phyloP scores from a whole-genome alignment of 2,329 filamentous ascomycete species.

The Myriosclerotinia curreyana region DNA sequence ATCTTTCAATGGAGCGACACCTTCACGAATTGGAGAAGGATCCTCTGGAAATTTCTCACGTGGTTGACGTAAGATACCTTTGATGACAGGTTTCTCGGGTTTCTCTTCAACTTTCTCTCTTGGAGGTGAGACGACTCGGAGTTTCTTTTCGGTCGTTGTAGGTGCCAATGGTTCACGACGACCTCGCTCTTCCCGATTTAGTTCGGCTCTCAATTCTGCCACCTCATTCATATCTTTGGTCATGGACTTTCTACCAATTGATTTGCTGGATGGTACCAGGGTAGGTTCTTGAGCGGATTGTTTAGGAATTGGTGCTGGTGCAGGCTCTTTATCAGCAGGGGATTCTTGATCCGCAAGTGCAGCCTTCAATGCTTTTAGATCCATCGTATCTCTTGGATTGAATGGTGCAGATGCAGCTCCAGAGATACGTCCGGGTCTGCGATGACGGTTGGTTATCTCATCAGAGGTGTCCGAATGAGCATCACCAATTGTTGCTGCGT shows the following conservation, averaged over 20 bases:
- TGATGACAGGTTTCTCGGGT: slow-evolving; percentile 51
- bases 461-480: slow-evolving; percentile 34
- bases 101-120: slow-evolving; percentile 62
- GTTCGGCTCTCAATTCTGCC: slow-evolving; percentile 31
- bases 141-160: slow-evolving; percentile 27
- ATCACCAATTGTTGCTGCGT: slow-evolving; percentile 26
- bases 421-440: slow-evolving; percentile 28
- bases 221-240: slow-evolving; percentile 32
- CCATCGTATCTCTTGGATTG: slow-evolving; percentile 40
- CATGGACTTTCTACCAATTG: slow-evolving; percentile 27
- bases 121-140: slow-evolving; percentile 69
- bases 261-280: slow-evolving; percentile 20
- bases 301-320: slow-evolving; percentile 12
- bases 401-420: slow-evolving; percentile 32
- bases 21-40: slow-evolving; percentile 76
- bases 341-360: slow-evolving; percentile 34
- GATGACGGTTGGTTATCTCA: slow-evolving; percentile 26
- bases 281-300: slow-evolving; percentile 22
- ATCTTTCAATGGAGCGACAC: slow-evolving; percentile 91
- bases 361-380: slow-evolving; percentile 38
- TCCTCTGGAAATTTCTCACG: slow-evolving; percentile 84
- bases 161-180: slow-evolving; percentile 29
- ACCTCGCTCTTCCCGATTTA: slow-evolving; percentile 29
- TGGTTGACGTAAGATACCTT: slow-evolving; percentile 82
- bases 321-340: slow-evolving; percentile 25